Base-by-base conservation (phyloP, 1,139 yeast species). In the Yamadazyma pseudoaaseri region DNA sequence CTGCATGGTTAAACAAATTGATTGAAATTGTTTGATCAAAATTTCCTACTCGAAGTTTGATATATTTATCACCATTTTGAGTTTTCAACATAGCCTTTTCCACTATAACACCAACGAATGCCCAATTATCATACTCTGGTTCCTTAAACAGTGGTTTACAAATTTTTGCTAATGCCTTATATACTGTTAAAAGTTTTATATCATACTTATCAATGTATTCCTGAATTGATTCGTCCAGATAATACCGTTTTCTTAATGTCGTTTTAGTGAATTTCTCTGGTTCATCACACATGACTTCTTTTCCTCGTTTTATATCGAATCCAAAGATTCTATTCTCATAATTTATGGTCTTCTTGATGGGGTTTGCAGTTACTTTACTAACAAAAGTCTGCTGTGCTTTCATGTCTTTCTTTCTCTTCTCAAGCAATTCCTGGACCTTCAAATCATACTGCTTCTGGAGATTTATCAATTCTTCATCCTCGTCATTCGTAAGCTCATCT, bases 121-220 rank as follows among this genome's bases (percentile, higher is more conserved):
- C 80, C 83, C 86, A 89, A 50, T 90, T 89, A 10, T 81, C 60
- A 47, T 80, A 81, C 21, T 65, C 60, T 0, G 96, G 96, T 33
- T 84, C 84, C 5, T 60, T 55, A 49, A 73, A 89, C 18, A 73
- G 63, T 1, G 96, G 95, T 4, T 92, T 82, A 26, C 57, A 47
- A 2, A 86, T 79, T 41, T 80, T 79, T 3, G 84, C 85, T 39
- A 76, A 69, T 8, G 35, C 18, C 30, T 39, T 45, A n/a, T 32
- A 28, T 2, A 45, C 43, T 29, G 8, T 62, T 29, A 83, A 56
- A 1, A 80, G 52, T 44, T 79, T 79, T 36, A 76, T 70, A 7
- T 70, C 70, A 13, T 31, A 29, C 6, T 56, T 45, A 10, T 81
- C 47, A 3, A 69, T 23, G 16, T 18, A 45, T 4, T 44, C 36